A percentile compares a stretch with the other conserved stretches of the same genome.
These are phyloP conservation scores for Exobasidium cylindrosporum DNA, from an alignment of 1,284 basidiomycete species.

Conservation along the genomic window DNA sequence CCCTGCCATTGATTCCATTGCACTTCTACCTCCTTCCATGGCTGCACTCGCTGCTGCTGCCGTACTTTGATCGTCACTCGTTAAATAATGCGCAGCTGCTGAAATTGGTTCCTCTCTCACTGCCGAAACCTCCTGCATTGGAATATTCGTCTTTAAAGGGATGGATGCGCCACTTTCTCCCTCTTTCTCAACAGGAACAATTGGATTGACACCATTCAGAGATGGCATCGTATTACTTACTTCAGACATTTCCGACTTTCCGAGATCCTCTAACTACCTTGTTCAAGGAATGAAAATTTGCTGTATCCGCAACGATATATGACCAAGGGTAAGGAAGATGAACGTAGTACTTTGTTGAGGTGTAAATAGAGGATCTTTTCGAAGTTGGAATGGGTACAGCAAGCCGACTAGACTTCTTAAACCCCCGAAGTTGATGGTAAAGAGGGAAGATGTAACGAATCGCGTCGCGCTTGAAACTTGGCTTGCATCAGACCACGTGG, in stretches of 20 bases:
- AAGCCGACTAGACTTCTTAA: no score
- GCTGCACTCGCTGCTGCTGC: slow-evolving; percentile 2
- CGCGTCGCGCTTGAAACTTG: no score
- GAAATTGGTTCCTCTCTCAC: background rate
- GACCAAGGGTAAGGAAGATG: background rate
- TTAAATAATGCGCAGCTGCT: slow-evolving; percentile 1
- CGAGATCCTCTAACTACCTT: background rate
- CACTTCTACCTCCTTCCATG: no score
- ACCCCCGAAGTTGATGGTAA: no score
- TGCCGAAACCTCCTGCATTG: background rate
- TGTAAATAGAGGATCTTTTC: slow-evolving; percentile 4
- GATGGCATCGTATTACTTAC: background rate
- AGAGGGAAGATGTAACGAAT: no score
- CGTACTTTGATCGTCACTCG: slow-evolving; percentile 2
- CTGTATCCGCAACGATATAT: background rate
- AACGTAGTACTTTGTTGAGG: background rate
- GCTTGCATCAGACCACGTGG: no score
- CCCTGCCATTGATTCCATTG: background rate
- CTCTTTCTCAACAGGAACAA: background rate
- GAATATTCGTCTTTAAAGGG: background rate
- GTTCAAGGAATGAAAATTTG: background rate
- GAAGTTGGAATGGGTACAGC: no score
- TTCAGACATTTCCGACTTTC: background rate
- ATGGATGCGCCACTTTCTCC: background rate
- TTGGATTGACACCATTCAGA: background rate